Base-by-base conservation (phyloP, 2,329 filamentous ascomycete genomes). In the Dactylellina cionopaga region DNA sequence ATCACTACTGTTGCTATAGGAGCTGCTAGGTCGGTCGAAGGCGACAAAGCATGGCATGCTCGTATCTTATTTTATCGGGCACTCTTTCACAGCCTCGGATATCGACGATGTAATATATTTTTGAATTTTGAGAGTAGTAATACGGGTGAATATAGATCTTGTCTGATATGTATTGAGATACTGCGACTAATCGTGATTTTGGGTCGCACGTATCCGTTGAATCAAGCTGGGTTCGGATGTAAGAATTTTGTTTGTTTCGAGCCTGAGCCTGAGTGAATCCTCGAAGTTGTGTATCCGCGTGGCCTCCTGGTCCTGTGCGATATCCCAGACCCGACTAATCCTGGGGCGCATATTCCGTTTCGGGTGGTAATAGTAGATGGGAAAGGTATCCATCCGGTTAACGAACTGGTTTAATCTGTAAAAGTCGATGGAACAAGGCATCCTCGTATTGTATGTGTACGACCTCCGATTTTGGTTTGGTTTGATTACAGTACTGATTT, bases 371-470 rank as follows among this genome's bases (percentile, higher is more conserved):
- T 17, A 41, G 2, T 35, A 17, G 22, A 43, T 2, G 35, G 52
- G 24, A 35, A 41, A 5, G 11, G 11, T 22, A 22, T 56, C 52
- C 52, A 56, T 56, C 9, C 22, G 19, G 22, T 17, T 10, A 2
- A 24, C n/a, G 35, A 56, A 56, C n/a, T 31, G 1, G 5, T 11
- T 3, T 3, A 59, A 27, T 2, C 25, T 15, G 19, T 59, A 29
- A 31, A 31, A 47, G 24, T 59, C 41, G 15, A 44, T 27, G 13
- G 55, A 59, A 29, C 55, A 59, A 11, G 55, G 55, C 55, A 59
- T 59, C 17, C 10, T n/a, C n/a, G n/a, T n/a, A n/a, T n/a, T n/a
- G n/a, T n/a, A n/a, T n/a, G n/a, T n/a, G n/a, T n/a, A n/a, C n/a
- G n/a, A n/a, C n/a, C n/a, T n/a, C 9, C 17, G 41, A 3, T 46